phyloP scores from a whole-genome alignment of 768 basidiomycete species.

The Russula olivacea region DNA sequence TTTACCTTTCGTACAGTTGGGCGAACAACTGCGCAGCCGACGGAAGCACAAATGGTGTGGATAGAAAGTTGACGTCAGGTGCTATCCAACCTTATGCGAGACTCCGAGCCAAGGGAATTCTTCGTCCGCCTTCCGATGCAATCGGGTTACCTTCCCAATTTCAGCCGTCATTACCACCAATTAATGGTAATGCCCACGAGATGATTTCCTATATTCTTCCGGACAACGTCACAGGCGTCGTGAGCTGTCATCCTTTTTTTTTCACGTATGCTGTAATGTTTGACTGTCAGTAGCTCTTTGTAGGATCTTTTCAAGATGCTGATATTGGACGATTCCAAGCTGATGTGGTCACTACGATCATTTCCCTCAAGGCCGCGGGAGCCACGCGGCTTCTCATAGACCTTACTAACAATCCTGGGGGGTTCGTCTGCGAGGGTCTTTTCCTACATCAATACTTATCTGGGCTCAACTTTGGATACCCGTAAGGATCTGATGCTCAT shows the following conservation, averaged over 20 bases:
- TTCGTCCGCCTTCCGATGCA: constrained; percentile 34
- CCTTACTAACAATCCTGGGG: constrained; percentile 54
- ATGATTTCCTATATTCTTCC: constrained; percentile 55
- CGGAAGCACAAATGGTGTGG: constrained; percentile 46
- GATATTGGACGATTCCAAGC: constrained; percentile 41
- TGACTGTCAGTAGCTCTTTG: constrained; percentile 44
- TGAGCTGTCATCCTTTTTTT: constrained; percentile 30
- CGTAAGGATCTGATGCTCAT: constrained; percentile 35
- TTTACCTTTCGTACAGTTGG: constrained; percentile 41
- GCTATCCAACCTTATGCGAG: neutral
- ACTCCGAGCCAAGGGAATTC: constrained; percentile 35
- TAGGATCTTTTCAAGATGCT: constrained; percentile 51
- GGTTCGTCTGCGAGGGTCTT: constrained; percentile 58
- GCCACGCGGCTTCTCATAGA: constrained; percentile 52
- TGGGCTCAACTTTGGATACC: constrained; percentile 47
- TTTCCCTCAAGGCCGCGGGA: constrained; percentile 42
- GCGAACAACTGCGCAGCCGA: constrained; percentile 52
- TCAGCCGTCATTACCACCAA: constrained; percentile 43
- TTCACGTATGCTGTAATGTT: neutral
- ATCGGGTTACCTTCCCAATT: constrained; percentile 47
- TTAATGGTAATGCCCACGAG: constrained; percentile 43
- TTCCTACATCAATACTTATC: constrained; percentile 57
- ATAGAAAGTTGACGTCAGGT: constrained; percentile 31
- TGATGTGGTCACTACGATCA: constrained; percentile 43
- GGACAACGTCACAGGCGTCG: constrained; percentile 55